Percentiles rank a stretch among this genome's conserved stretches.
Conservation (phyloP, 148 eudicot genomes). For the Rhododendron henanense region DNA sequence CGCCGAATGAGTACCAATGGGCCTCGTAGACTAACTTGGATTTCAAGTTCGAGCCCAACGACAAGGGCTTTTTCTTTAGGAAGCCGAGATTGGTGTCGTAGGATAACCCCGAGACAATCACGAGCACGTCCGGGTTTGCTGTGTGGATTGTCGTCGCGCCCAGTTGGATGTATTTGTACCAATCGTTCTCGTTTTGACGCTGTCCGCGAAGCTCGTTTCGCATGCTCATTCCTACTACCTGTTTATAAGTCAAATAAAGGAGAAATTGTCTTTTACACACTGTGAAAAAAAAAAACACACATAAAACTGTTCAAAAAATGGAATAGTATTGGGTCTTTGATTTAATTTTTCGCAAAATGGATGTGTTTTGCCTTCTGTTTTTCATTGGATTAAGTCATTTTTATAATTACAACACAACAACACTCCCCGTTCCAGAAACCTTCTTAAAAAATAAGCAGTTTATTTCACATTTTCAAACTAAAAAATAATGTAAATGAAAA, state of each 20-base stretch:
- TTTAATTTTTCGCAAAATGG: too few relatives aligned
- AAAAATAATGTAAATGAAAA: too few relatives aligned
- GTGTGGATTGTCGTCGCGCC: conserved; percentile 29
- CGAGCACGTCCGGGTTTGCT: conserved; percentile 30
- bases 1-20: conserved; percentile 44
- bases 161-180: conserved; percentile 12
- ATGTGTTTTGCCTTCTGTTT: too few relatives aligned
- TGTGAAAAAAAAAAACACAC: too few relatives aligned
- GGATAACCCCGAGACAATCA: conserved; percentile 34
- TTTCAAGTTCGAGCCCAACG: neutral
- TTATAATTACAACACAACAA: too few relatives aligned
- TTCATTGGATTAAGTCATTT: too few relatives aligned
- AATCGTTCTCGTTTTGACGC: neutral
- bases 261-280: too few relatives aligned
- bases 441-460: too few relatives aligned
- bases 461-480: too few relatives aligned
- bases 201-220: conserved; percentile 21
- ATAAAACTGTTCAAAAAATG: neutral
- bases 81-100: conserved; percentile 28
- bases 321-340: too few relatives aligned
- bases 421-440: too few relatives aligned
- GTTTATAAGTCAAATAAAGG: neutral
- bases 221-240: conserved; percentile 22
- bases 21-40: conserved; percentile 43
- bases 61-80: conserved; percentile 19